Evolutionary conservation across 441 rosid species (phyloP).

Genomic region (Syzygium malaccense): DNA sequence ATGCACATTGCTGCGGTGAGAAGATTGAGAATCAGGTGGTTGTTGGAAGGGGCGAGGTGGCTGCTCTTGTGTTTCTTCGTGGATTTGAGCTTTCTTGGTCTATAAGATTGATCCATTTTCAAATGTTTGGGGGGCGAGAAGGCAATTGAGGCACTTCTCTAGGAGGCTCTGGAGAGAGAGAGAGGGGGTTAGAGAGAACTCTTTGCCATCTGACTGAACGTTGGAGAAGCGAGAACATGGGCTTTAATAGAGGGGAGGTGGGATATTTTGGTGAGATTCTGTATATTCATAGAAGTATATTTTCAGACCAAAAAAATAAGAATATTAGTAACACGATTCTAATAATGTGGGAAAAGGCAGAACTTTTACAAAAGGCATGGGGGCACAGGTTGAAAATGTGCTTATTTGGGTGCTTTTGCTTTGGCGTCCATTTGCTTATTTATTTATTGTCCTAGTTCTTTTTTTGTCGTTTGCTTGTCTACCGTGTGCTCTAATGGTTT

Average conservation of each 20-base stretch:
- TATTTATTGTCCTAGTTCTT: neutral
- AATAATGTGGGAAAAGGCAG: neutral
- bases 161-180: conserved; percentile 2
- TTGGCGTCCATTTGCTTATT: neutral
- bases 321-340: neutral
- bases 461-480: neutral
- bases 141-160: neutral
- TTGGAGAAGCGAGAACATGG: conserved; percentile 7
- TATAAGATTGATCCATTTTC: conserved; percentile 16
- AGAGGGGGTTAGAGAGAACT: neutral
- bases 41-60: conserved; percentile 2
- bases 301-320: no score
- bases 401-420: neutral
- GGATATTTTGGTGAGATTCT: neutral
- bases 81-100: conserved; percentile 20
- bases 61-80: conserved; percentile 31
- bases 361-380: neutral
- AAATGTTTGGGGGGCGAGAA: neutral
- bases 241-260: conserved; percentile 24
- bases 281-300: neutral
- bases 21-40: conserved; percentile 8
- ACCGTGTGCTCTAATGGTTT: neutral
- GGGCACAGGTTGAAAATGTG: neutral
- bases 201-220: conserved; percentile 24
- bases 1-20: conserved; percentile 9